These are phyloP conservation scores for Apiospora hydei DNA, from an alignment of 2,329 filamentous ascomycete genomes.

Conservation along the genomic window DNA sequence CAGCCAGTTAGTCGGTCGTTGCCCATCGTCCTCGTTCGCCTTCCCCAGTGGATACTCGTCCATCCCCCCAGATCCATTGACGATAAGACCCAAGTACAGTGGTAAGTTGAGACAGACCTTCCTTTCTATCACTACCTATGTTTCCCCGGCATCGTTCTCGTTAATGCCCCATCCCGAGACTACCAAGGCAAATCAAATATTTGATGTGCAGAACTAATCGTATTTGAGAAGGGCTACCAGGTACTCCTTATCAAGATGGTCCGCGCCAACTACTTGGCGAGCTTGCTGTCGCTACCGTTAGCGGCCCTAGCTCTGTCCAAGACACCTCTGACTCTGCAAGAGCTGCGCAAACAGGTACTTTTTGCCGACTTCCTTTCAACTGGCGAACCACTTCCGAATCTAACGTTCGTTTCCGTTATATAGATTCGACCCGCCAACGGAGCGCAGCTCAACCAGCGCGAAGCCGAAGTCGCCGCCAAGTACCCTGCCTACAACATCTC, in stretches of 20 bases:
- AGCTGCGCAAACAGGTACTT: slow-evolving; percentile 23
- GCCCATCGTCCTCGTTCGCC: neutral
- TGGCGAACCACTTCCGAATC: neutral
- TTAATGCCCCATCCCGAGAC: neutral
- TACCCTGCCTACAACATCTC: slow-evolving; percentile 51
- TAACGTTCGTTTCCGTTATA: neutral
- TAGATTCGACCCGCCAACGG: slow-evolving; percentile 1
- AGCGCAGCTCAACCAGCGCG: slow-evolving; percentile 28
- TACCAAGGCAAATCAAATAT: neutral
- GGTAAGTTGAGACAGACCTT: neutral
- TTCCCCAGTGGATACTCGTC: neutral
- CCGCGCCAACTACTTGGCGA: slow-evolving; percentile 18
- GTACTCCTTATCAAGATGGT: slow-evolving; percentile 12
- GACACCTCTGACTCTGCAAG: slow-evolving; percentile 23
- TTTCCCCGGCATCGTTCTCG: neutral
- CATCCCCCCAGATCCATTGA: neutral
- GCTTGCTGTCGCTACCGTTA: slow-evolving; percentile 23
- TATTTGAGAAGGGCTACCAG: neutral
- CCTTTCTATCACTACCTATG: no score
- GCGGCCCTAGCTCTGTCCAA: slow-evolving; percentile 18
- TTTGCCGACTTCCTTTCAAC: neutral
- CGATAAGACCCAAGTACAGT: neutral
- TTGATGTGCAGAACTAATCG: neutral
- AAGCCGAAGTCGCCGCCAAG: slow-evolving; percentile 30
- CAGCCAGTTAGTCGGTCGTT: neutral